phyloP scores from a whole-genome alignment of 306 rosid genomes.

The Geum urbanum region DNA sequence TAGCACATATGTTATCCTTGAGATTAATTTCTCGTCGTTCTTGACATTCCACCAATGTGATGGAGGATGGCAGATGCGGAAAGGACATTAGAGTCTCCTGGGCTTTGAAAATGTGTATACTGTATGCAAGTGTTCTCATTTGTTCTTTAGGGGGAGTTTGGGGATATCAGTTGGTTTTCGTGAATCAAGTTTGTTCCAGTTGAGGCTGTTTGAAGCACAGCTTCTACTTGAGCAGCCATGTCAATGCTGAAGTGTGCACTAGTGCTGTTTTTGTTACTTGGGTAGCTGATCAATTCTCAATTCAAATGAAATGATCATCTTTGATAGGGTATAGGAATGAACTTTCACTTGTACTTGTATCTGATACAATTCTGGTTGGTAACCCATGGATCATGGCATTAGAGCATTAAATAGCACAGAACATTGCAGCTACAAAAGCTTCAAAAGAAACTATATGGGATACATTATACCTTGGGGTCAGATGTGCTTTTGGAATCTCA shows the following conservation, averaged over 20 bases:
- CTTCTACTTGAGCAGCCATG: neutral
- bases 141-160: conserved; percentile 11
- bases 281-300: neutral
- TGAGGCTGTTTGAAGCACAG: neutral
- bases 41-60: neutral
- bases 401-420: neutral
- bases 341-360: neutral
- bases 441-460: neutral
- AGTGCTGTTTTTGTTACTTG: neutral
- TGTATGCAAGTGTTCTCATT: neutral
- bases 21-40: neutral
- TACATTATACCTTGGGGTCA: too few species aligned
- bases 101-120: neutral
- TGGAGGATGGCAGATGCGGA: neutral
- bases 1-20: neutral
- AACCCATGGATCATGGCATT: neutral
- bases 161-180: neutral
- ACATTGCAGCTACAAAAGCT: neutral
- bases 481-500: neutral
- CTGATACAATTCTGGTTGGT: neutral
- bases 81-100: neutral
- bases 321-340: neutral
- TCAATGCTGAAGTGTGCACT: neutral
- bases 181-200: neutral
- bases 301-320: neutral